Evolutionary conservation across 805 yeast genomes (phyloP).

Genomic region (Suhomyces vadensis): DNA sequence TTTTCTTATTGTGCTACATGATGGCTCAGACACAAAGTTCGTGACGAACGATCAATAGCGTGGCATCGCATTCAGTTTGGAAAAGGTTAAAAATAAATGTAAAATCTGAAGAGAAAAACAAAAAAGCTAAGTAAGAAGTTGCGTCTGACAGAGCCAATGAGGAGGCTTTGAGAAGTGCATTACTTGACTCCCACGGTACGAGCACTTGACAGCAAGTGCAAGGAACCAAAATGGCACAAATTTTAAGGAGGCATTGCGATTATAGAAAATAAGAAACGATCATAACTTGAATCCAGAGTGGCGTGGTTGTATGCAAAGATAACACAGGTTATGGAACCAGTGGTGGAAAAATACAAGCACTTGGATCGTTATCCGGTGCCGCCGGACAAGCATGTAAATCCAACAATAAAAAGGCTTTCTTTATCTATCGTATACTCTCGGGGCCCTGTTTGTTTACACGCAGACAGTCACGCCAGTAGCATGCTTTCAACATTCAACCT

Average conservation of each 20-base stretch:
- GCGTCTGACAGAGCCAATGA: background rate
- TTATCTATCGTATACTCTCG: background rate
- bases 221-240: background rate
- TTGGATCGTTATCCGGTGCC: background rate
- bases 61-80: background rate
- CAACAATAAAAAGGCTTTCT: conserved; percentile 6
- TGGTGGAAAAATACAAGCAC: no score
- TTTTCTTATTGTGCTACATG: background rate
- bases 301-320: background rate
- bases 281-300: background rate
- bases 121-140: background rate
- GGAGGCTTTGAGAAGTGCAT: background rate
- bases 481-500: no score
- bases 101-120: no score
- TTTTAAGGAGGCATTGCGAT: background rate
- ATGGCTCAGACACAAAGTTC: background rate
- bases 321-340: background rate
- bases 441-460: conserved; percentile 3
- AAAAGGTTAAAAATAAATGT: no score
- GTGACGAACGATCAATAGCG: background rate
- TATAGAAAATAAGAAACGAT: background rate
- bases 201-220: background rate
- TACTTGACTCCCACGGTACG: no score
- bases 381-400: background rate
- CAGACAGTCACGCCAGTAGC: conserved; percentile 4